Percentiles rank a stretch among this genome's conserved stretches.
These are phyloP conservation scores for Conoideocrella luteorostrata DNA, from an alignment of 2,329 filamentous ascomycete species.

Conservation along the genomic window DNA sequence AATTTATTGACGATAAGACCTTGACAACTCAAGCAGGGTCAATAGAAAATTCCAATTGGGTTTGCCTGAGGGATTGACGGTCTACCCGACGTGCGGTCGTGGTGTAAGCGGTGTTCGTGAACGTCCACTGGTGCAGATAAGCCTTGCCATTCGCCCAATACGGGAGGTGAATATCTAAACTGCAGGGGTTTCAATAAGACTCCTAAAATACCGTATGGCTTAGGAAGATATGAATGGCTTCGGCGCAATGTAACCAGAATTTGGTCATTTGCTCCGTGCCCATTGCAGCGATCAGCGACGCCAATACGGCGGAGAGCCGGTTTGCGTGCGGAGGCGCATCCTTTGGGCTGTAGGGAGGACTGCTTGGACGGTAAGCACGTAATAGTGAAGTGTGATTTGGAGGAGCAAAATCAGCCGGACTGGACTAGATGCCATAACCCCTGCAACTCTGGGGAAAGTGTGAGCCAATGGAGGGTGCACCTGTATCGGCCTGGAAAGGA, in stretches of 20 bases:
- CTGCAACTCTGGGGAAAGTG: neutral
- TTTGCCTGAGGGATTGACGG: too few relatives aligned
- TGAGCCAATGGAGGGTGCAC: neutral
- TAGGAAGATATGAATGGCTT: neutral
- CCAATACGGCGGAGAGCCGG: too few relatives aligned
- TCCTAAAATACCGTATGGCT: neutral
- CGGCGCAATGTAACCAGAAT: neutral
- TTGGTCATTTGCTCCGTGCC: neutral
- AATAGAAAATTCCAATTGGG: neutral
- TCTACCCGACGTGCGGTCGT: too few relatives aligned
- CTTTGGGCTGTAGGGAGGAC: neutral
- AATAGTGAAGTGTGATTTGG: neutral
- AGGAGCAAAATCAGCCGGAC: neutral
- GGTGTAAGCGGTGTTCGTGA: too few relatives aligned
- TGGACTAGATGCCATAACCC: neutral
- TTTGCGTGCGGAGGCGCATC: too few relatives aligned
- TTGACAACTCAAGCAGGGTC: too few relatives aligned
- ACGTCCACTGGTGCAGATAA: too few relatives aligned
- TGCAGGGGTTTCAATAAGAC: too few relatives aligned
- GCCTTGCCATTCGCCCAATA: too few relatives aligned
- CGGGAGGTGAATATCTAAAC: too few relatives aligned
- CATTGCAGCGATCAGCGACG: neutral
- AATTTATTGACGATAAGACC: too few relatives aligned
- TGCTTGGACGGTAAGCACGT: too few relatives aligned
- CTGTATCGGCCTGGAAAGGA: neutral